Evolutionary conservation across 305 asterid species (phyloP), one percentile per base, ranked within the genome.

Genomic region (Nicotiana rustica): DNA sequence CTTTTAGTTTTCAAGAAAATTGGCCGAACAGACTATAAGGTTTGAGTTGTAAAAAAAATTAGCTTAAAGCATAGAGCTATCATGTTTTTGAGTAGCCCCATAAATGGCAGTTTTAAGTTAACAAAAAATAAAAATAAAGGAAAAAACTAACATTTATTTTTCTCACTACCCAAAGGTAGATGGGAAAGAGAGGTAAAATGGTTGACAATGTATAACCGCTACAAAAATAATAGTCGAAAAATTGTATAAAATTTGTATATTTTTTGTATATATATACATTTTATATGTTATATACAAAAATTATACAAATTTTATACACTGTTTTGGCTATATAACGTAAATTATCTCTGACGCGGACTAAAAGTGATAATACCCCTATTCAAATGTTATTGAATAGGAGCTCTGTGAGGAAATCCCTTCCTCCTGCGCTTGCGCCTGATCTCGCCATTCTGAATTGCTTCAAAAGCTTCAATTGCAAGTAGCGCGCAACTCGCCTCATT

Each of bases 391-490:
- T 12, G 9, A 0, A 79, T 0, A 31, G 77, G 83, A 31, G 83
- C 77, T 52, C 78, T 81, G 0, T 7, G 67, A 67, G 83, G 83
- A 18, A 33, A 7, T 6, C 83, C 83, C 62, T 81, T 81, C 57
- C 78, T 81, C 67, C 13, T 67, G 38, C 67, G 78, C 78, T 52
- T 81, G 15, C 15, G 15, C 78, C n/a, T 81, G 9, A 47, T 21
- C 31, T 9, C 67, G 7, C 59, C 55, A 15, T 38, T 77, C 68
- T 33, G 35, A 62, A 9, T 62, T 8, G n/a, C 41, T 33, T 35
- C 57, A 19, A 35, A 15, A 55, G 31, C 64, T 19, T 77, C 49
- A 17, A 77, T 55, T 52, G 49, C 15, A 18, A 10, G 57, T 2
- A 49, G 60, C 4, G 61, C 35, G 3, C 14, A 21, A 25, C 38